A percentile compares a stretch with the other conserved stretches of the same genome.
phyloP scores from a whole-genome alignment of 1,139 yeast species.

The Nakaseomyces uthaithaninus region DNA sequence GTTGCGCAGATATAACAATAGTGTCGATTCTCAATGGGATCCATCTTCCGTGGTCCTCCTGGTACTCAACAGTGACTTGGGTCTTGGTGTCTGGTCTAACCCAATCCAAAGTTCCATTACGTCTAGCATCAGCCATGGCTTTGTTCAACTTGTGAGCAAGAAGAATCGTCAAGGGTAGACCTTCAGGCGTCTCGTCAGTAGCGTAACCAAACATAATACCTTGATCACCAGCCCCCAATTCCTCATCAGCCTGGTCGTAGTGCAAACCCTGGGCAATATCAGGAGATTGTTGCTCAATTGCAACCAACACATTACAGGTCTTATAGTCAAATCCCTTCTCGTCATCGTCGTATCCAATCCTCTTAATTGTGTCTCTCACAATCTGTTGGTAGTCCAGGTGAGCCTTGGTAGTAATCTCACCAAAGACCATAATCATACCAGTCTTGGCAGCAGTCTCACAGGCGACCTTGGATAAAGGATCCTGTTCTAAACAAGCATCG shows the following conservation, averaged over 20 bases:
- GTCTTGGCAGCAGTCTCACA: constrained; percentile 99
- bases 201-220: constrained; percentile 99
- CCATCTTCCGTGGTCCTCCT: constrained; percentile 89
- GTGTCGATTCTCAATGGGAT: constrained; percentile 95
- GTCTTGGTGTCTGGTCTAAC: constrained; percentile 99
- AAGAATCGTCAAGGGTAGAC: constrained; percentile 88
- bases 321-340: constrained; percentile 98
- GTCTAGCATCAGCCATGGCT: constrained; percentile 95
- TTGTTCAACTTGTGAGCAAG: constrained; percentile 94
- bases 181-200: constrained; percentile 96
- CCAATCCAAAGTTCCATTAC: constrained; percentile 91
- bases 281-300: constrained; percentile 98
- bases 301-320: constrained; percentile 97
- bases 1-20: constrained; percentile 95
- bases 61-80: constrained; percentile 96
- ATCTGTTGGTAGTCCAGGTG: constrained; percentile 91
- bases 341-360: constrained; percentile 94
- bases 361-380: constrained; percentile 96
- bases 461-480: constrained; percentile 97
- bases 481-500: constrained; percentile 93
- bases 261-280: constrained; percentile 99
- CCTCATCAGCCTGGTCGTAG: constrained; percentile 93
- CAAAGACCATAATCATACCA: constrained; percentile 98
- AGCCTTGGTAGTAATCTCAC: constrained; percentile 98
- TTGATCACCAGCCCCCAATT: constrained; percentile 99